phyloP scores from a whole-genome alignment of 148 eudicot species.

The Fallopia convolvulus region DNA sequence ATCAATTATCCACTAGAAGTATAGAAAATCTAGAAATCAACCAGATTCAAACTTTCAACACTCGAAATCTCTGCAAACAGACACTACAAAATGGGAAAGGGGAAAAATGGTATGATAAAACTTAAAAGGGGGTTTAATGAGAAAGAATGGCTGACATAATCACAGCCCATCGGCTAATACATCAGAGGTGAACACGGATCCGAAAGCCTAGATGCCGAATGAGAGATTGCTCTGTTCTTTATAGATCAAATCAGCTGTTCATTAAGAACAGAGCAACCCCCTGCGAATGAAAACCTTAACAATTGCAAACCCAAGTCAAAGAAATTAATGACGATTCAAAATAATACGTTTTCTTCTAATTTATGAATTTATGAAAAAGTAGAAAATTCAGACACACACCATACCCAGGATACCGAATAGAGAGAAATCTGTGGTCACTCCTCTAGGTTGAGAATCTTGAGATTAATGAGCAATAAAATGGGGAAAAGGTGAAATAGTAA shows the following conservation, averaged over 20 bases:
- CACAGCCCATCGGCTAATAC: not conserved
- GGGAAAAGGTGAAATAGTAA: not conserved
- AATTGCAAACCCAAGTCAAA: not conserved
- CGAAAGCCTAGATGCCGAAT: not conserved
- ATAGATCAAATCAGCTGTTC: not conserved
- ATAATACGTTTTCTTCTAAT: not conserved
- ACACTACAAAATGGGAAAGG: not conserved
- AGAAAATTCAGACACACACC: not conserved
- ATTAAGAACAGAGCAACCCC: slow-evolving; percentile 7
- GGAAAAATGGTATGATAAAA: too few species aligned
- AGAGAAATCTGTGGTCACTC: not conserved
- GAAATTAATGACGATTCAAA: not conserved
- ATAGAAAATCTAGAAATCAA: too few species aligned
- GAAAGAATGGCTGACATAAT: too few species aligned
- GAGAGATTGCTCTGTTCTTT: not conserved
- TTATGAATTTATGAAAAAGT: not conserved
- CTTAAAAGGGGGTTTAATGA: too few species aligned
- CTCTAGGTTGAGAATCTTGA: not conserved
- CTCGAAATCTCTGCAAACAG: not conserved
- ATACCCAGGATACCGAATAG: not conserved
- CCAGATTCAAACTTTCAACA: not conserved
- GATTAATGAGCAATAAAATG: not conserved
- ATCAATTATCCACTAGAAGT: not conserved
- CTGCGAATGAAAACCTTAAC: not conserved
- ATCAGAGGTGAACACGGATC: not conserved